Conservation (phyloP, 139 green algal species). For the Auxenochlorella pyrenoidosa region DNA sequence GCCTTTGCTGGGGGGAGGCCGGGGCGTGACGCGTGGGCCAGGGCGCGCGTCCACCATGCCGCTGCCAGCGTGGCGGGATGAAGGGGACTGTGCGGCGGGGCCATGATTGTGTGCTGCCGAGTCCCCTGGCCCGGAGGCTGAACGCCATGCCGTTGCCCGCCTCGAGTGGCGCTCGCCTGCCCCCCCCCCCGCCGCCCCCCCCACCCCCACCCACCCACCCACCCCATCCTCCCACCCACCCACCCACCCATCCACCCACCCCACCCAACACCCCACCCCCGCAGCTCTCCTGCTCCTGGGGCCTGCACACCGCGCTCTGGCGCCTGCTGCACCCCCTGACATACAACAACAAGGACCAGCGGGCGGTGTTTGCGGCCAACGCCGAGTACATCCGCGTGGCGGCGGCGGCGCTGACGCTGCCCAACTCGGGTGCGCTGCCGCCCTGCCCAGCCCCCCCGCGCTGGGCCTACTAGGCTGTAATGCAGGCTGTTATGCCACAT, state of each 20-base stretch:
- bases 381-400: not conserved
- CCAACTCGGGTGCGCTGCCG: slow-evolving; percentile 22
- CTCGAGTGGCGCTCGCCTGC: too few species aligned
- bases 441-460: too few species aligned
- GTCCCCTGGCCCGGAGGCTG: too few species aligned
- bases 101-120: too few species aligned
- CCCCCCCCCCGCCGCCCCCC: not conserved
- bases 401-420: slow-evolving; percentile 20
- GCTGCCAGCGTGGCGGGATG: too few species aligned
- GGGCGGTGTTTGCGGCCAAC: slow-evolving; percentile 28
- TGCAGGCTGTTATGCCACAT: too few species aligned
- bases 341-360: slow-evolving; percentile 41
- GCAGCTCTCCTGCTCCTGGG: slow-evolving; percentile 30
- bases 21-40: too few species aligned
- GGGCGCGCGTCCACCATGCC: too few species aligned
- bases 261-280: not conserved
- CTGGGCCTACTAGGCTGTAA: too few species aligned
- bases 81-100: too few species aligned
- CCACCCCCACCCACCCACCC: not conserved
- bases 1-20: too few species aligned
- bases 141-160: too few species aligned
- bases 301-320: slow-evolving; percentile 37
- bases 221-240: not conserved
- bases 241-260: not conserved
- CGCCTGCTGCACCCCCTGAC: slow-evolving; percentile 34